Evolutionary conservation across 2,329 filamentous ascomycete species (phyloP), one percentile per base, ranked within the genome.

Genomic region (Trichoderma pleuroti): DNA sequence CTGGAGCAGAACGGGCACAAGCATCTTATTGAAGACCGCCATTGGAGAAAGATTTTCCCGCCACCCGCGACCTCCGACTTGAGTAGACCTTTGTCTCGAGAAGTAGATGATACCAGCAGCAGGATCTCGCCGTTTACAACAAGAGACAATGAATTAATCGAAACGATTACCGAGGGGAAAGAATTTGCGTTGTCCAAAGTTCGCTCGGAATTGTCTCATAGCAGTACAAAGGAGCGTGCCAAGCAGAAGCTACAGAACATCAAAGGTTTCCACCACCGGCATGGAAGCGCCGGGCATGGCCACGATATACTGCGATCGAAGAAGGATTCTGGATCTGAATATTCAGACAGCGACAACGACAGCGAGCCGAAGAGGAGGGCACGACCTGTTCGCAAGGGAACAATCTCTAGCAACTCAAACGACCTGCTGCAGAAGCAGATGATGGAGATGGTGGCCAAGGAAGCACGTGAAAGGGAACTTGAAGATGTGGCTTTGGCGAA

Each of bases 1-100:
- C 82, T 97, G 26, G 93, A 98, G 78, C 90, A 94, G 76, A 88
- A 87, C 36, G 85, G 91, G 71, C 94, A 98, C 80, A 97, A 94
- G 78, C 86, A 86, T 66, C 84, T 94, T 32, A 91, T 97, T 54
- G 92, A 97, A 77, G 92, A 97, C 79, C 89, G 90, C 16, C 84
- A 93, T 76, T 93, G 93, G 76, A 86, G 88, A 61, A 90, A 87
- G 70, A 88, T 98, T 16, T 97, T 92, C 73, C 85, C 88, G 1
- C 85, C 88, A 1, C 80, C 81, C 26, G 74, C 76, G 7, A 74
- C 72, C 6, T 52, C 54, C 42, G 76, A 77, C 26, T 61, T 76
- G 49, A 77, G 74, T 36, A 75, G 77, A 14, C 77, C 80, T 21
- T 75, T 78, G 67, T 79, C 80, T 3, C 76, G 75, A 36, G 78